Base-by-base conservation (phyloP, 108 stramenopile species). In the Cyclotella kingstonii region DNA sequence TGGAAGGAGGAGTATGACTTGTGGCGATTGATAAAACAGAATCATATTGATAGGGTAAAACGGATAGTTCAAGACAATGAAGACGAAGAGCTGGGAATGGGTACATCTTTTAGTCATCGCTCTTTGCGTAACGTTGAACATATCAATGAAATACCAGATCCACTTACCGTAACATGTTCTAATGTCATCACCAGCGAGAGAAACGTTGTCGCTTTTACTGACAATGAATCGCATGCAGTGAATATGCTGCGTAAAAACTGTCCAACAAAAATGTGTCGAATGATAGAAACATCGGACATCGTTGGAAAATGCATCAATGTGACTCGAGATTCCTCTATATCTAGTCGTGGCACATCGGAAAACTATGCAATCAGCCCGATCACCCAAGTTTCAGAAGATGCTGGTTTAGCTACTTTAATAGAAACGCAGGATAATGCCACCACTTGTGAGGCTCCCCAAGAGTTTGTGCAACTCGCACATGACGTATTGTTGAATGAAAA, bases 1-100 rank as follows among this genome's bases (percentile, higher is more conserved):
- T 76, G 75, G 75, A 68, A 57, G 40, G 75, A 68, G 52, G 75
- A 76, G 42, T 68, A 62, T 52, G 75, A 76, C 3, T 35, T 76
- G 48, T 76, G 67, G 67, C 61, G 48, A 8, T 52, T 59, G 42
- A 40, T 67, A 31, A 52, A 52, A 21, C 30, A 54, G 23, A 30
- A 53, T 54, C n/a, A 34, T 26, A 25, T 7, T 2, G 55, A 40
- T 22, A 28, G 40, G 15, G 40, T n/a, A n/a, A 5, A 5, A 30
- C 40, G 1, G 36, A 17, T 44, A 33, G 19, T 9, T 6, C n/a
- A n/a, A n/a, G n/a, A n/a, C n/a, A n/a, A 39, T 1, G 55, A 7
- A 30, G 23, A 44, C 15, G 58, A 59, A 45, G 58, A 59, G 43
- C 31, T 23, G 29, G 41, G 52, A 19, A 39, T 11, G 54, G n/a